Conservation (phyloP, 2,329 filamentous ascomycete genomes). For the Phialophora macrospora region DNA sequence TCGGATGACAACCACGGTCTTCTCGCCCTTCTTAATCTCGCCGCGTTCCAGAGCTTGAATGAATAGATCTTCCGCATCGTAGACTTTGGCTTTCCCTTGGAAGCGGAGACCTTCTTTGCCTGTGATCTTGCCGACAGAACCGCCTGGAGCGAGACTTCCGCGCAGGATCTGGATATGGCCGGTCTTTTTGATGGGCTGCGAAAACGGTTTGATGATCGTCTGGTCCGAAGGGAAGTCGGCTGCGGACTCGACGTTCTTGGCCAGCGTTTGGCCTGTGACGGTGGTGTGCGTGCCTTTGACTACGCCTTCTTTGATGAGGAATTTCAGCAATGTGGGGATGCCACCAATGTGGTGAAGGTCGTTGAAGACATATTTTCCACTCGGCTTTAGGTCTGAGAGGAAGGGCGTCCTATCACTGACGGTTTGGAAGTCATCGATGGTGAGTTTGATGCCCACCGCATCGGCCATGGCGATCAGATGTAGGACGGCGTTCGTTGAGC, state of each 20-base stretch:
- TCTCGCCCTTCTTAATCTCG: constrained; percentile 75
- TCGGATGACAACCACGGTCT: constrained; percentile 75
- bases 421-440: constrained; percentile 83
- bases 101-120: constrained; percentile 74
- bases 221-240: constrained; percentile 70
- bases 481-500: constrained; percentile 83
- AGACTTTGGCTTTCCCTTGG: constrained; percentile 71
- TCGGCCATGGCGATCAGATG: constrained; percentile 85
- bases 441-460: constrained; percentile 78
- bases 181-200: constrained; percentile 71
- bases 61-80: constrained; percentile 72
- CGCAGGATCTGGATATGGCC: constrained; percentile 76
- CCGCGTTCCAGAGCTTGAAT: constrained; percentile 69
- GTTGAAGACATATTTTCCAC: constrained; percentile 67
- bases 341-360: constrained; percentile 63
- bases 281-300: constrained; percentile 66
- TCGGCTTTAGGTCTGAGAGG: constrained; percentile 82
- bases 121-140: constrained; percentile 75
- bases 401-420: constrained; percentile 80
- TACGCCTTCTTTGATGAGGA: constrained; percentile 62
- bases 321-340: constrained; percentile 63
- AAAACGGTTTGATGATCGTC: constrained; percentile 69
- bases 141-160: constrained; percentile 70
- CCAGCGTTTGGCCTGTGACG: constrained; percentile 64
- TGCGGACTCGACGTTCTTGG: constrained; percentile 63